Conservation (phyloP, 345 rosid genomes). For the Odontarrhena argentea region DNA sequence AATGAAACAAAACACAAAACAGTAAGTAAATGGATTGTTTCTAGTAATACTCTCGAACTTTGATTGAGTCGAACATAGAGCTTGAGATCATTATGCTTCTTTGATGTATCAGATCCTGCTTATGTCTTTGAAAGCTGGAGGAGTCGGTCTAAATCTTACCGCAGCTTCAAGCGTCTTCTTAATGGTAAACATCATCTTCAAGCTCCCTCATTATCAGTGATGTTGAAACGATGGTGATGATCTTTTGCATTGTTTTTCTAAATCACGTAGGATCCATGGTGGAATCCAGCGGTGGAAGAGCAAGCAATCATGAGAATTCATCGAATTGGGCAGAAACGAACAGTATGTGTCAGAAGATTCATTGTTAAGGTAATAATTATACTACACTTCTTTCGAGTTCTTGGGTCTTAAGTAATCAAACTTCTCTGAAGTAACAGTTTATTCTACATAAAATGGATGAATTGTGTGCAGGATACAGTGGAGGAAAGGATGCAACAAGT, state of each 20-base stretch:
- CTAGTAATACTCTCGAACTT: neutral
- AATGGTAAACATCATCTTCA: conserved; percentile 45
- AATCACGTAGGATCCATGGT: conserved; percentile 66
- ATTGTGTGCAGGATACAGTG: conserved; percentile 48
- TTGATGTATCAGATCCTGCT: conserved; percentile 50
- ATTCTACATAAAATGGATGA: neutral
- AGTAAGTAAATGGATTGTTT: conserved; percentile 39
- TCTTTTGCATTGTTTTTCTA: neutral
- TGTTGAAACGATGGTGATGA: conserved; percentile 4
- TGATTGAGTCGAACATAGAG: conserved; percentile 5
- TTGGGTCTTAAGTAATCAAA: neutral
- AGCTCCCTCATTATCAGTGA: neutral
- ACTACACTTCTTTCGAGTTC: neutral
- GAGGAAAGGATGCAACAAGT: conserved; percentile 68
- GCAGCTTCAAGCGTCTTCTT: conserved; percentile 70
- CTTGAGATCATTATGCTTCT: conserved; percentile 1
- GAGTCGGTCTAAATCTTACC: conserved; percentile 68
- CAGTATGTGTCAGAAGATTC: conserved; percentile 58
- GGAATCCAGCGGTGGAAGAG: conserved; percentile 77
- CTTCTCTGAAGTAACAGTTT: neutral
- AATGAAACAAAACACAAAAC: conserved; percentile 56
- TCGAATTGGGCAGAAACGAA: conserved; percentile 63
- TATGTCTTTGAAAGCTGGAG: conserved; percentile 73
- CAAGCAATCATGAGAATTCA: conserved; percentile 72
- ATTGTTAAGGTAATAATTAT: conserved; percentile 48